Conservation (phyloP, 257 asterid genomes). For the Agastache rugosa region DNA sequence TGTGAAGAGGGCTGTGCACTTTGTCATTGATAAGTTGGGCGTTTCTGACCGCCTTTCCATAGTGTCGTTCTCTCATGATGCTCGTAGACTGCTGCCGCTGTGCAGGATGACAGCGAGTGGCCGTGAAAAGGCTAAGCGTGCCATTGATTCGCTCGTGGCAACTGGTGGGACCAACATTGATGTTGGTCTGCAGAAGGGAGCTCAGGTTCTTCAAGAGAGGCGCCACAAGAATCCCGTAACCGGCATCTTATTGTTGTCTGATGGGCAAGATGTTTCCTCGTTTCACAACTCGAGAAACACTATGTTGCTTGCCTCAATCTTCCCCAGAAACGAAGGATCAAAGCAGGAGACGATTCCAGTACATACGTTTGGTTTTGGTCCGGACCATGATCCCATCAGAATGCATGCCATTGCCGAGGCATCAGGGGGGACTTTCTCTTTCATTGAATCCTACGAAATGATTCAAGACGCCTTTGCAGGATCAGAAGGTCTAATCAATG, state of each 20-base stretch:
- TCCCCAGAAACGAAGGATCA: no score
- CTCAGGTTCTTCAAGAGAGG: slow-evolving; percentile 43
- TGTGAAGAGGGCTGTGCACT: slow-evolving; percentile 35
- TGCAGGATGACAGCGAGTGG: slow-evolving; percentile 48
- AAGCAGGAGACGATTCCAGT: not conserved
- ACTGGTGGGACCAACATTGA: slow-evolving; percentile 46
- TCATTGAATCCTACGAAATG: slow-evolving; percentile 46
- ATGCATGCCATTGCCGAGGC: slow-evolving; percentile 56
- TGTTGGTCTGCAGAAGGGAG: slow-evolving; percentile 44
- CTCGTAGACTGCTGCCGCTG: slow-evolving; percentile 41
- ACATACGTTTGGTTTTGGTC: slow-evolving; percentile 34
- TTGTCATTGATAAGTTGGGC: slow-evolving; percentile 37
- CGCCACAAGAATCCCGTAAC: slow-evolving; percentile 42
- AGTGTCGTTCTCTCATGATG: slow-evolving; percentile 29
- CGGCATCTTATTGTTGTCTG: slow-evolving; percentile 50
- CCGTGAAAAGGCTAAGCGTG: slow-evolving; percentile 43
- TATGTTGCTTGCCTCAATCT: no score
- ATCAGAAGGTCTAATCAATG: slow-evolving; percentile 15
- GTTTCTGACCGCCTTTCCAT: slow-evolving; percentile 32
- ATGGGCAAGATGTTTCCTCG: slow-evolving; percentile 41
- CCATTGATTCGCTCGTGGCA: slow-evolving; percentile 33
- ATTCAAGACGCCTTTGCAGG: slow-evolving; percentile 58
- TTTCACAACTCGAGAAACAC: no score
- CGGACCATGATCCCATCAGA: slow-evolving; percentile 35
- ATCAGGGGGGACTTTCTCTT: slow-evolving; percentile 58